Percentiles rank a stretch among this genome's conserved stretches.
These are phyloP conservation scores for Sabuloglossum arenarium DNA, from an alignment of 495 filamentous ascomycete species.

Conservation along the genomic window DNA sequence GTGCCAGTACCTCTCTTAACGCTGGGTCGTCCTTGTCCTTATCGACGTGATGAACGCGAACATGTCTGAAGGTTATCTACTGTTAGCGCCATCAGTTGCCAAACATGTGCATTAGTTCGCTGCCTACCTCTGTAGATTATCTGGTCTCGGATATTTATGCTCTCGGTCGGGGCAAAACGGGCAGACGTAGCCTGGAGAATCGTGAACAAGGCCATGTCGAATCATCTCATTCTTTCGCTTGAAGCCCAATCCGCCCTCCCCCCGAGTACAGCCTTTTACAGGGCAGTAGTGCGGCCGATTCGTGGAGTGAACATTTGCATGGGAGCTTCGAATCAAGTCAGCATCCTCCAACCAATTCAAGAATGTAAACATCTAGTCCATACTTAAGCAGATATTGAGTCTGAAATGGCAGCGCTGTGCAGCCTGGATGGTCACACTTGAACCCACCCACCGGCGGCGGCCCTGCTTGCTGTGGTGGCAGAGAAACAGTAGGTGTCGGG, in stretches of 20 bases:
- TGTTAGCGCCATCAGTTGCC: neutral
- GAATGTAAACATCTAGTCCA: constrained; percentile 10
- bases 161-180: constrained; percentile 92
- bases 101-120: neutral
- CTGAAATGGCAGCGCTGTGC: constrained; percentile 71
- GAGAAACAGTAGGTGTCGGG: neutral
- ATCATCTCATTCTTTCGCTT: constrained; percentile 99
- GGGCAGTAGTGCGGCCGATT: constrained; percentile 83
- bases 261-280: constrained; percentile 55
- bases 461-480: neutral
- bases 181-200: constrained; percentile 90
- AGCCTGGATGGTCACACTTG: constrained; percentile 50
- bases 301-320: constrained; percentile 89
- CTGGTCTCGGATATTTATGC: constrained; percentile 89
- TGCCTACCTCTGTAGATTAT: constrained; percentile 85
- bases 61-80: constrained; percentile 35
- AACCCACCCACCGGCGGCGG: constrained; percentile 17
- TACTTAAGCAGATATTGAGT: constrained; percentile 73
- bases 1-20: constrained; percentile 60
- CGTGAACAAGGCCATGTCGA: constrained; percentile 83
- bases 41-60: constrained; percentile 71
- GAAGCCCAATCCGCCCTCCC: constrained; percentile 78
- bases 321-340: constrained; percentile 47
- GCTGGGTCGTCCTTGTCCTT: constrained; percentile 67
- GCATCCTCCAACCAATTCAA: neutral